Conservation (phyloP, 352 stramenopile genomes). For the Peronospora destructor region DNA sequence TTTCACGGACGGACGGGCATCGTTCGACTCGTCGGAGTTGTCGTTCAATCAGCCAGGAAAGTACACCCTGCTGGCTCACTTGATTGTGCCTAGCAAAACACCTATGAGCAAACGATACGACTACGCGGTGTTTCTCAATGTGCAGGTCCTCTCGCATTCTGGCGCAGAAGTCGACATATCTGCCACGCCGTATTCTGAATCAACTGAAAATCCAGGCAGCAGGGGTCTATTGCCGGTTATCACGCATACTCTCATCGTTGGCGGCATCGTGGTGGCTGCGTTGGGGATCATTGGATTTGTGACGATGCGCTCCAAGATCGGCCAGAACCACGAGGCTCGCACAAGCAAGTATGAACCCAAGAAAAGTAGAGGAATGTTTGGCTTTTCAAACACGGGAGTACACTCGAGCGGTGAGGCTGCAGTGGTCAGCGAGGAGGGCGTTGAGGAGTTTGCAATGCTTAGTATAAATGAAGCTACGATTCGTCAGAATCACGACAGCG, state of each 20-base stretch:
- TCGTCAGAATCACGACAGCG: conserved; percentile 37
- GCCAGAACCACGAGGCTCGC: conserved; percentile 22
- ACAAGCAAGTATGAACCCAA: conserved; percentile 17
- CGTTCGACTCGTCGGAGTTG: conserved; percentile 53
- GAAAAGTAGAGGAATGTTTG: conserved; percentile 28
- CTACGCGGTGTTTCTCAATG: conserved; percentile 55
- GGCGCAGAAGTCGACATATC: conserved; percentile 24
- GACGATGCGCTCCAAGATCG: conserved; percentile 45
- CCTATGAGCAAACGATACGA: conserved; percentile 46
- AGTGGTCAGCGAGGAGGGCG: conserved; percentile 33
- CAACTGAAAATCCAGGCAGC: conserved; percentile 15
- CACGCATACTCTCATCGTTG: conserved; percentile 62
- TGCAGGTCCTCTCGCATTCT: conserved; percentile 27
- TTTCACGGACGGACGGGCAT: conserved; percentile 41
- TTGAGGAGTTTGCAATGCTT: conserved; percentile 77
- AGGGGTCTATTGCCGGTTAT: conserved; percentile 52
- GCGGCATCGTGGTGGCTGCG: conserved; percentile 57
- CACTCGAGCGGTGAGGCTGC: conserved; percentile 22
- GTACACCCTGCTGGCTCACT: conserved; percentile 53
- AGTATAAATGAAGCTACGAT: conserved; percentile 64
- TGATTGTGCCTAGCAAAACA: conserved; percentile 47
- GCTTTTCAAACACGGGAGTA: conserved; percentile 24
- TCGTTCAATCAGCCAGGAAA: conserved; percentile 39
- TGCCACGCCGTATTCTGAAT: conserved; percentile 32
- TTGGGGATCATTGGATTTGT: conserved; percentile 59